Conservation (phyloP, 257 asterid species). For the Datura wrightii region DNA sequence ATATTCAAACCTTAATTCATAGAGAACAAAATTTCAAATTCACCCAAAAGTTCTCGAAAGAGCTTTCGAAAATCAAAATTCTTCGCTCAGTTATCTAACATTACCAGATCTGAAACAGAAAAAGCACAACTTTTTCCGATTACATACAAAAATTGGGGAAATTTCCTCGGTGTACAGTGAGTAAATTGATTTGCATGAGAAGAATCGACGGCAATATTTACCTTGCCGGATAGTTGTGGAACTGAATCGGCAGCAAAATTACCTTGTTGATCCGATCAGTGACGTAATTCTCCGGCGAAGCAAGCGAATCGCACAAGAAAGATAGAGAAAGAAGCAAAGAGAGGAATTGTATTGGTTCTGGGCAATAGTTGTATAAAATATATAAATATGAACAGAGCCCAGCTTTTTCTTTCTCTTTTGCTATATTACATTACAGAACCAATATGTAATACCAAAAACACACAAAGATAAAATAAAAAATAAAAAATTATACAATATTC, state of each 20-base stretch:
- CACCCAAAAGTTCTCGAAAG: slow-evolving; percentile 41
- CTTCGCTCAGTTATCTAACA: slow-evolving; percentile 40
- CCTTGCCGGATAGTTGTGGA: slow-evolving; percentile 45
- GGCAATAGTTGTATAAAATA: background rate
- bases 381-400: background rate
- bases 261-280: slow-evolving; percentile 26
- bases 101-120: slow-evolving; percentile 74
- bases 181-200: slow-evolving; percentile 32
- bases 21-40: slow-evolving; percentile 41
- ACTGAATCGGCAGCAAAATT: slow-evolving; percentile 35
- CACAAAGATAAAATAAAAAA: background rate
- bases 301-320: slow-evolving; percentile 33
- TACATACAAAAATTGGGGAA: background rate
- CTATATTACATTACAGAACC: background rate
- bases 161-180: background rate
- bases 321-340: slow-evolving; percentile 15
- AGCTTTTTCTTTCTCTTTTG: background rate
- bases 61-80: slow-evolving; percentile 31
- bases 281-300: slow-evolving; percentile 47
- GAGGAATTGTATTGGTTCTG: slow-evolving; percentile 40
- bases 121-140: slow-evolving; percentile 30
- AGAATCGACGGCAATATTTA: slow-evolving; percentile 31
- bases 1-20: slow-evolving; percentile 50
- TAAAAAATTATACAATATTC: background rate
- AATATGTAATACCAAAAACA: background rate